These are phyloP conservation scores for Peziza echinospora DNA, from an alignment of 495 filamentous ascomycete genomes.

Conservation along the genomic window DNA sequence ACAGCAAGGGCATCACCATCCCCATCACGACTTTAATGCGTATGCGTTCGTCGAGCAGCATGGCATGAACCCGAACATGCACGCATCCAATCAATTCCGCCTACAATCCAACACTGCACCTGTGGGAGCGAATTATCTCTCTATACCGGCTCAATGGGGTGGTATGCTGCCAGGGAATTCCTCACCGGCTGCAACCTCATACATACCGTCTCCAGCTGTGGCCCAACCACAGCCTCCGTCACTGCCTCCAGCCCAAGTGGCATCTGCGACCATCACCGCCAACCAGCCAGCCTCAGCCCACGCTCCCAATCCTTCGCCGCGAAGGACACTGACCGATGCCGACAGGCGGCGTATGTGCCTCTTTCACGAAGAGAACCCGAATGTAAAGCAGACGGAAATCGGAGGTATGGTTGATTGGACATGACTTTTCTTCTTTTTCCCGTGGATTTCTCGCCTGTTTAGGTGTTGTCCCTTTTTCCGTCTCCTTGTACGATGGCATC, in stretches of 20 bases:
- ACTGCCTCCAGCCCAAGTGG: constrained; percentile 2
- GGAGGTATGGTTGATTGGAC: constrained; percentile 53
- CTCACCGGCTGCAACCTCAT: constrained; percentile 1
- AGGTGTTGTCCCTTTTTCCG: too few relatives aligned
- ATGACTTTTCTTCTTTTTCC: constrained; percentile 5
- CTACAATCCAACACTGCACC: constrained; percentile 14
- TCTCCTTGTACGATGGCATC: too few relatives aligned
- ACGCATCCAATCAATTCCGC: constrained; percentile 11
- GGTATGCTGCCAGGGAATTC: constrained; percentile 10
- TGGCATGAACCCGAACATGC: constrained; percentile 13
- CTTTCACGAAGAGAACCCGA: constrained; percentile 85
- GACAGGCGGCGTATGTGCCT: constrained; percentile 85
- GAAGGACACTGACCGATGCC: constrained; percentile 81
- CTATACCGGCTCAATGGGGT: constrained; percentile 14
- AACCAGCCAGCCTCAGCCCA: constrained; percentile 19
- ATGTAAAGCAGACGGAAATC: constrained; percentile 95
- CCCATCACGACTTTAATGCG: constrained; percentile 18
- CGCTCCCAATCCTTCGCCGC: constrained; percentile 18
- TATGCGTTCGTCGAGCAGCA: constrained; percentile 2
- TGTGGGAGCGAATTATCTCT: constrained; percentile 17
- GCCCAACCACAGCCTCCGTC: constrained; percentile 33
- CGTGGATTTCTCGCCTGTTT: too few relatives aligned
- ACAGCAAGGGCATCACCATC: constrained; percentile 22
- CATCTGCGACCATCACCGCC: constrained; percentile 29
- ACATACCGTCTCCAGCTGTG: constrained; percentile 16